Conservation (phyloP, 2,329 filamentous ascomycete genomes). For the Aureobasidium subglaciale region DNA sequence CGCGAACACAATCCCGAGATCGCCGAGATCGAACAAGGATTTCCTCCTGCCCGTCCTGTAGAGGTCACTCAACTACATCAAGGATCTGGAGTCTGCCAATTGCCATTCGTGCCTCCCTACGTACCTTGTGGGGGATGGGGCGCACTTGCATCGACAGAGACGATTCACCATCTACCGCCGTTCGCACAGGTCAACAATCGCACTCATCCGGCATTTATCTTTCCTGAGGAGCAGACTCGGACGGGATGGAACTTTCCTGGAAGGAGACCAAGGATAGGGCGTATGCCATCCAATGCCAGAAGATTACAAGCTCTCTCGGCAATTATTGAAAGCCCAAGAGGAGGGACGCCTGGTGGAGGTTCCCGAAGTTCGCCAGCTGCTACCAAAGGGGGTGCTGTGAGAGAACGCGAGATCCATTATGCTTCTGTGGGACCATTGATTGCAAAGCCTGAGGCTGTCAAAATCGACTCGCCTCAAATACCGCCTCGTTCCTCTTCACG, state of each 20-base stretch:
- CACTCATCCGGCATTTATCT: background rate
- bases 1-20: slow-evolving; percentile 22
- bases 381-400: background rate
- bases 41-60: background rate
- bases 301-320: slow-evolving; percentile 25
- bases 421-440: slow-evolving; percentile 18
- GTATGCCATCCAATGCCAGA: background rate
- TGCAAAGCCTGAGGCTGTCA: slow-evolving; percentile 18
- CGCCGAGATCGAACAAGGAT: slow-evolving; percentile 23
- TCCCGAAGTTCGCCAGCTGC: background rate
- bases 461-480: background rate
- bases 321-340: slow-evolving; percentile 35
- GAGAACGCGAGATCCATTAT: background rate
- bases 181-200: background rate
- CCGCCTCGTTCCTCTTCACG: background rate
- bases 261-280: slow-evolving; percentile 4
- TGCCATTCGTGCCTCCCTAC: slow-evolving; percentile 26
- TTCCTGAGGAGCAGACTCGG: background rate
- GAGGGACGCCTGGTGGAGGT: slow-evolving; percentile 14
- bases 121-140: slow-evolving; percentile 35
- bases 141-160: slow-evolving; percentile 34
- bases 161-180: slow-evolving; percentile 18
- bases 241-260: background rate
- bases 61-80: slow-evolving; percentile 17
- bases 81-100: slow-evolving; percentile 13